phyloP scores from a whole-genome alignment of 2,329 filamentous ascomycete species.

The Zymoseptoria tritici region DNA sequence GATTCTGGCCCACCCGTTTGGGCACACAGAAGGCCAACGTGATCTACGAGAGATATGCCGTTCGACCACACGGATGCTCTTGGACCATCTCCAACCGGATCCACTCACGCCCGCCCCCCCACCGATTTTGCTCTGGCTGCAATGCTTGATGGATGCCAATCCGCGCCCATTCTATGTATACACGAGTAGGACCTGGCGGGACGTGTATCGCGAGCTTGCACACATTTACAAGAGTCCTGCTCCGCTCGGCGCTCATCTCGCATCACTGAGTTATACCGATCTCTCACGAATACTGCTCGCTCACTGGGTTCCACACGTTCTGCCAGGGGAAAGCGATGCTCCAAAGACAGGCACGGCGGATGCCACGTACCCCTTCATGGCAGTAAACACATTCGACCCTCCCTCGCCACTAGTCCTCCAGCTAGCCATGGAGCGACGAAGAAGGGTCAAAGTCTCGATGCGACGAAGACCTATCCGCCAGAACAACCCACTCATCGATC shows the following conservation, averaged over 20 bases:
- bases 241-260: not conserved
- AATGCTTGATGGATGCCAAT: not conserved
- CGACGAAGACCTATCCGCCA: not conserved
- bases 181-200: not conserved
- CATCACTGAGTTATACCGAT: not conserved
- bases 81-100: not conserved
- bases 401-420: not conserved
- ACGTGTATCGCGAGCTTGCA: not conserved
- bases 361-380: not conserved
- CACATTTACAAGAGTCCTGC: not conserved
- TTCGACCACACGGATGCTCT: not conserved
- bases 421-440: not conserved
- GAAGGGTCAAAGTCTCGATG: not conserved
- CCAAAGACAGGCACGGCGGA: not conserved
- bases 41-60: not conserved
- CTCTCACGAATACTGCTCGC: not conserved
- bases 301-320: not conserved
- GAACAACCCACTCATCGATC: conserved; percentile 3
- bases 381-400: not conserved
- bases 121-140: not conserved
- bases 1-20: not conserved
- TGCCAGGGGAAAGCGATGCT: not conserved
- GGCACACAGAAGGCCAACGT: not conserved
- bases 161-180: not conserved
- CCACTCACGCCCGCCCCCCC: not conserved